Conservation (phyloP, 129 eudicot genomes). For the Helichrysum umbraculigerum region DNA sequence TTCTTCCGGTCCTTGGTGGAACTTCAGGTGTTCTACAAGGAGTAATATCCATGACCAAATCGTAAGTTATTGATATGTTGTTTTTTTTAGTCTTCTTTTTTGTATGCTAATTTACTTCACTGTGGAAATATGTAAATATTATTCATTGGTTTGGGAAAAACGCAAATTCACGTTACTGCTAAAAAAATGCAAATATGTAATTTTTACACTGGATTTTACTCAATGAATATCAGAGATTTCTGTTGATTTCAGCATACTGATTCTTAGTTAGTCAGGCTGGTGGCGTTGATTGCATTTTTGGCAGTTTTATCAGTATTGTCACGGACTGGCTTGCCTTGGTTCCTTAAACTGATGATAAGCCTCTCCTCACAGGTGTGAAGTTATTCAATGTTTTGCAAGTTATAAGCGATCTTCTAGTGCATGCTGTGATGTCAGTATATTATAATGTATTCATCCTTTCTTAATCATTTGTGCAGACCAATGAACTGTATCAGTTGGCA, state of each 20-base stretch:
- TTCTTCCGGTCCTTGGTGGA: slow-evolving; percentile 97
- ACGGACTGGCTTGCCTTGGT: slow-evolving; percentile 92
- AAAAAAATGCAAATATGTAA: slow-evolving; percentile 3
- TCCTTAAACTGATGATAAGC: slow-evolving; percentile 95
- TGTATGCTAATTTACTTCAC: not conserved
- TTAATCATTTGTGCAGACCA: slow-evolving; percentile 66
- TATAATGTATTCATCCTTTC: slow-evolving; percentile 10
- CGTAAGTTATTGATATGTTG: slow-evolving; percentile 54
- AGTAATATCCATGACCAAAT: slow-evolving; percentile 96
- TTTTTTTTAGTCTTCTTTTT: not conserved
- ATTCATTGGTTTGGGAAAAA: not conserved
- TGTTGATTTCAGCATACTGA: slow-evolving; percentile 42
- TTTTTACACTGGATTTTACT: slow-evolving; percentile 5
- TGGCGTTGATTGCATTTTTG: slow-evolving; percentile 86
- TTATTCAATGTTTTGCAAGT: not conserved
- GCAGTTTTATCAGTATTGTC: slow-evolving; percentile 69
- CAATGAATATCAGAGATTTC: slow-evolving; percentile 29
- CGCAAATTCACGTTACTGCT: not conserved
- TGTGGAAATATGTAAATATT: not conserved
- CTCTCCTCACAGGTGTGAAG: slow-evolving; percentile 87
- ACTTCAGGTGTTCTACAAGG: slow-evolving; percentile 94
- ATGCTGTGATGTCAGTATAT: not conserved
- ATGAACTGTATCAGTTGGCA: slow-evolving; percentile 95
- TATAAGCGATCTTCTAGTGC: not conserved
- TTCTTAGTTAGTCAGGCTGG: slow-evolving; percentile 73